Base-by-base conservation (phyloP, 2,329 filamentous ascomycete species). In the Fusarium pininemorale region DNA sequence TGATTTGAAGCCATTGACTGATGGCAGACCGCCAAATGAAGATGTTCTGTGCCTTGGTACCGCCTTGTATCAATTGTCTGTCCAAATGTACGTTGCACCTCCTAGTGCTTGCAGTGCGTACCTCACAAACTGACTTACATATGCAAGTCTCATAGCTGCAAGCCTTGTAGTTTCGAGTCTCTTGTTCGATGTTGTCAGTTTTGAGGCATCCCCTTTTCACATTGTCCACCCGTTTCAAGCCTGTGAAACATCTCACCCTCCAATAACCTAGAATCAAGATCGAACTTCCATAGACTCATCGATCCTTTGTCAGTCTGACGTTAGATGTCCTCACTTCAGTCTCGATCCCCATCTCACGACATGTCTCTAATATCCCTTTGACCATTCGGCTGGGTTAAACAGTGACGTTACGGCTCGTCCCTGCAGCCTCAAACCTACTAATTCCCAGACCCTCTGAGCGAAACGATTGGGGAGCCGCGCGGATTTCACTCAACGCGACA, bases 231-330 rank as follows among this genome's bases (percentile, higher is more conserved):
- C 51, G 65, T 65, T 56, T 70, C 51, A 47, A 65, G 30, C 57
- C 56, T 45, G 51, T 76, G 74, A 75, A 75, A 75, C 74, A 75
- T 64, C 15, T 44, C 37, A 22, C 70, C 67, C 67, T 64, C 62
- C 56, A 50, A 54, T 18, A 66, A 41, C 48, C 50, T 61, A 65
- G 39, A 60, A 48, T 42, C 58, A 65, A 63, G 58, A 76, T 75
- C 73, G 73, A 60, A 67, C 48, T 68, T 75, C 50, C 26, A 28
- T 63, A 62, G 57, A 47, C 59, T 63, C 70, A 75, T 75, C 73
- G 73, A 63, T 47, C 30, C 35, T 55, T 35, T 42, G 26, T 51
- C 38, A 62, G 30, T 37, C 55, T 64, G 61, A 54, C 69, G 38
- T 60, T 53, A 59, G 39, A 54, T 55, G 55, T 59, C 35, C 39